Percentiles rank a stretch among this genome's conserved stretches.
These are phyloP conservation scores for Malassezia arunalokei DNA, from an alignment of 1,284 basidiomycete genomes.

Conservation along the genomic window DNA sequence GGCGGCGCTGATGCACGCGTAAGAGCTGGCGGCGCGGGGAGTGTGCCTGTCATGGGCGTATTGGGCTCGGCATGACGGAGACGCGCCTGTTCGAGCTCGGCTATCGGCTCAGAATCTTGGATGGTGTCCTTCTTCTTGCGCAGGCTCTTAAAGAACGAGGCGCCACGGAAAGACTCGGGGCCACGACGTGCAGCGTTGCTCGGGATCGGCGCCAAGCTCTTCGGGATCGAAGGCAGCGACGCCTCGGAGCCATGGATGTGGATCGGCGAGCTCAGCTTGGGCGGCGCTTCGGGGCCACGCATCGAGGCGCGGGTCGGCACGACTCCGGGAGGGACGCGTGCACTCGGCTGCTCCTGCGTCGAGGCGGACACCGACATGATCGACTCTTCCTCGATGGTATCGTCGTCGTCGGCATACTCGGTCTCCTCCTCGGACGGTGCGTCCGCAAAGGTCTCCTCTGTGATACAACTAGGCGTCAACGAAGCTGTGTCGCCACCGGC, in stretches of 20 bases:
- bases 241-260: not conserved
- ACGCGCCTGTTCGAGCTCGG: not conserved
- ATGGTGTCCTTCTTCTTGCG: conserved; percentile 4
- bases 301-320: too few species aligned
- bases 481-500: not conserved
- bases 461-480: not conserved
- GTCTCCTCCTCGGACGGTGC: not conserved
- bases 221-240: not conserved
- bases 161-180: not conserved
- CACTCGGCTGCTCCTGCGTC: not conserved
- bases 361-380: not conserved
- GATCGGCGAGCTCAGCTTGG: not conserved
- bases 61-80: not conserved
- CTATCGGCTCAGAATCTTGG: not conserved
- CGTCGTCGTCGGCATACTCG: not conserved
- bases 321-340: not conserved
- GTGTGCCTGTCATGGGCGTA: not conserved
- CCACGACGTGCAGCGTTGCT: not conserved
- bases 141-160: conserved; percentile 3
- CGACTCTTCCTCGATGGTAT: conserved; percentile 5
- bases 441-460: not conserved
- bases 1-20: not conserved
- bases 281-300: too few species aligned
- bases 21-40: not conserved
- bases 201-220: not conserved